These are phyloP conservation scores for Puccinia brachypodii DNA, from an alignment of 1,284 basidiomycete species.

Conservation along the genomic window DNA sequence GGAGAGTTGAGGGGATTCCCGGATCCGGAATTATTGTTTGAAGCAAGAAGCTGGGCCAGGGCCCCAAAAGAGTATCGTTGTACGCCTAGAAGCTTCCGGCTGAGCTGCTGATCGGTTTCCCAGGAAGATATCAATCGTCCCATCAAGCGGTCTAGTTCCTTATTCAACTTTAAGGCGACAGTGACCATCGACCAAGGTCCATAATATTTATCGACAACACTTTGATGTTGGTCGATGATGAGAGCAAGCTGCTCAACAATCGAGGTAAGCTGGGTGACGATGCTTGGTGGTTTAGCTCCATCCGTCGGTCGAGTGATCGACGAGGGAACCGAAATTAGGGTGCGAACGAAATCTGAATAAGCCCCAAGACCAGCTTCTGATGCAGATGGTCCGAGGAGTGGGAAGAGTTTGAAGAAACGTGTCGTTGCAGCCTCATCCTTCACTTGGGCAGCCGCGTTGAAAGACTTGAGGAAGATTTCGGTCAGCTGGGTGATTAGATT, in stretches of 20 bases:
- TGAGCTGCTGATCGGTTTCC: slow-evolving; percentile 52
- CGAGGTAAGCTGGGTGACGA: slow-evolving; percentile 75
- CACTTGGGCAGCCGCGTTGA: slow-evolving; percentile 72
- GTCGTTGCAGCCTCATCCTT: slow-evolving; percentile 83
- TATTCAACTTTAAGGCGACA: slow-evolving; percentile 59
- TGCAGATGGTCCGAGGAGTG: slow-evolving; percentile 76
- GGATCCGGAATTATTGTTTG: neutral
- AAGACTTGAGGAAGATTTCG: slow-evolving; percentile 73
- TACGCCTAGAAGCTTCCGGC: slow-evolving; percentile 49
- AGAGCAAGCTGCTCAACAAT: slow-evolving; percentile 93
- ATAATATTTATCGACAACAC: slow-evolving; percentile 96
- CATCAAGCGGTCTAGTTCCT: slow-evolving; percentile 55
- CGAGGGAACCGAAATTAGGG: slow-evolving; percentile 66
- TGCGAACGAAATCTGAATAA: slow-evolving; percentile 88
- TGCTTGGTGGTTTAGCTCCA: slow-evolving; percentile 83
- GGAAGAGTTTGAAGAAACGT: slow-evolving; percentile 95
- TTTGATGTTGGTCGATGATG: slow-evolving; percentile 95
- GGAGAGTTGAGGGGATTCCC: slow-evolving; percentile 21
- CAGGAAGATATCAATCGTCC: slow-evolving; percentile 54
- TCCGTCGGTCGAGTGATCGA: slow-evolving; percentile 61
- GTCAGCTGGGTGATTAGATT: slow-evolving; percentile 74
- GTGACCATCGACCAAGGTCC: slow-evolving; percentile 58
- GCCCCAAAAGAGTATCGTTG: slow-evolving; percentile 9
- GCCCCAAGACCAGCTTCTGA: slow-evolving; percentile 88
- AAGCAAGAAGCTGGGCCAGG: slow-evolving; percentile 7